phyloP scores from a whole-genome alignment of 768 basidiomycete species.

The Tremella mesenterica region DNA sequence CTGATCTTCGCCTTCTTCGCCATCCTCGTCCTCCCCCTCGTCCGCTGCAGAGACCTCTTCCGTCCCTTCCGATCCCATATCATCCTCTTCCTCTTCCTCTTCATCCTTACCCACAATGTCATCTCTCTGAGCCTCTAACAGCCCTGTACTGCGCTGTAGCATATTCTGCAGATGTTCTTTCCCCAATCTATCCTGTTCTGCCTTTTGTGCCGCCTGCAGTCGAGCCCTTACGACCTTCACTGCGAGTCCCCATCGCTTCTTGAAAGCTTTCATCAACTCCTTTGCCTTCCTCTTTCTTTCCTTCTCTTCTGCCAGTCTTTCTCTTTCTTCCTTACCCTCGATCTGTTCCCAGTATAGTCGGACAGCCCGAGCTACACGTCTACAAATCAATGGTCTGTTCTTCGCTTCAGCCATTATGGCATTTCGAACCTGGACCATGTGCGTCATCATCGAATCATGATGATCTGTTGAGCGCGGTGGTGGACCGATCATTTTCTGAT shows the following conservation, averaged over 20 bases:
- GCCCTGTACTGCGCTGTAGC: conserved; percentile 75
- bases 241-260: conserved; percentile 78
- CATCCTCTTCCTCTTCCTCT: conserved; percentile 11
- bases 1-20: background rate
- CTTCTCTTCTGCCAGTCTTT: conserved; percentile 57
- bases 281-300: conserved; percentile 60
- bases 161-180: conserved; percentile 83
- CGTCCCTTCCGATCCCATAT: conserved; percentile 5
- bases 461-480: conserved; percentile 34
- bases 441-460: conserved; percentile 44
- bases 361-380: conserved; percentile 57
- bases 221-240: conserved; percentile 47
- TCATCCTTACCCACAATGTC: conserved; percentile 51
- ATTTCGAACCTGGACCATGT: conserved; percentile 40
- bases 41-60: conserved; percentile 12
- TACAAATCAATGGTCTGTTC: conserved; percentile 45
- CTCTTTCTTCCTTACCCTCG: conserved; percentile 57
- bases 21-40: conserved; percentile 13
- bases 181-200: conserved; percentile 68
- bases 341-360: conserved; percentile 67
- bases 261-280: conserved; percentile 60
- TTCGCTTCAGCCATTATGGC: conserved; percentile 46
- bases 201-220: conserved; percentile 56
- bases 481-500: conserved; percentile 5
- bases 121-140: conserved; percentile 72